phyloP scores from a whole-genome alignment of 768 basidiomycete species.

The Lentinula aciculospora region DNA sequence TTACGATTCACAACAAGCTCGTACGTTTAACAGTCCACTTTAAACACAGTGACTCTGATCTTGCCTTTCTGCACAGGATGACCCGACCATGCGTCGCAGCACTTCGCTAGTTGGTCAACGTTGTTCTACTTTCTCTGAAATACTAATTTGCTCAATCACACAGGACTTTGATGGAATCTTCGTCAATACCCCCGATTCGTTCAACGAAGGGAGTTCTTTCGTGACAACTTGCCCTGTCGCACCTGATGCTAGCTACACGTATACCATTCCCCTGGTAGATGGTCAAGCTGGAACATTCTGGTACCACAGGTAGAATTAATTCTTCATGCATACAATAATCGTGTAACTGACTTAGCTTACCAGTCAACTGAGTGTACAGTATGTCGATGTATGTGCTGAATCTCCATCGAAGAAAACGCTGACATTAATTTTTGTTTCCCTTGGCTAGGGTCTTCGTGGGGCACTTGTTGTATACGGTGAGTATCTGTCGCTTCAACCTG shows the following conservation, averaged over 20 bases:
- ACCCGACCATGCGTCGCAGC: conserved; percentile 23
- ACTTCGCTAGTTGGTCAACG: conserved; percentile 14
- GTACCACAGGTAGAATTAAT: conserved; percentile 21
- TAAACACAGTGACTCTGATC: background rate
- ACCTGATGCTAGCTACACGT: conserved; percentile 29
- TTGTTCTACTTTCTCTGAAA: background rate
- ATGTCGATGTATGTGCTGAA: conserved; percentile 19
- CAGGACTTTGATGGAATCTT: conserved; percentile 25
- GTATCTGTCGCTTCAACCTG: conserved; percentile 8
- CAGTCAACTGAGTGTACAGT: conserved; percentile 22
- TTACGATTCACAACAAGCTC: conserved; percentile 40
- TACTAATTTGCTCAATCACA: too few species aligned
- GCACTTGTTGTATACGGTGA: conserved; percentile 27
- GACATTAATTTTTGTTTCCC: background rate
- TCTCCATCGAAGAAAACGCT: background rate
- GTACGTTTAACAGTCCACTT: conserved; percentile 17
- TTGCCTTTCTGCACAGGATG: conserved; percentile 15
- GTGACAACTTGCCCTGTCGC: conserved; percentile 39
- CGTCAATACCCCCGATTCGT: conserved; percentile 15
- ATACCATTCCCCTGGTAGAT: conserved; percentile 25
- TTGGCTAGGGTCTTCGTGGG: conserved; percentile 24
- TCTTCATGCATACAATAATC: background rate
- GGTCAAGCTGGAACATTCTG: conserved; percentile 38
- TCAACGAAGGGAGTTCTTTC: conserved; percentile 31
- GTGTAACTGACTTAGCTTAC: background rate